Conservation (phyloP, 1,284 basidiomycete genomes). For the Phylloboletellus chloephorus region DNA sequence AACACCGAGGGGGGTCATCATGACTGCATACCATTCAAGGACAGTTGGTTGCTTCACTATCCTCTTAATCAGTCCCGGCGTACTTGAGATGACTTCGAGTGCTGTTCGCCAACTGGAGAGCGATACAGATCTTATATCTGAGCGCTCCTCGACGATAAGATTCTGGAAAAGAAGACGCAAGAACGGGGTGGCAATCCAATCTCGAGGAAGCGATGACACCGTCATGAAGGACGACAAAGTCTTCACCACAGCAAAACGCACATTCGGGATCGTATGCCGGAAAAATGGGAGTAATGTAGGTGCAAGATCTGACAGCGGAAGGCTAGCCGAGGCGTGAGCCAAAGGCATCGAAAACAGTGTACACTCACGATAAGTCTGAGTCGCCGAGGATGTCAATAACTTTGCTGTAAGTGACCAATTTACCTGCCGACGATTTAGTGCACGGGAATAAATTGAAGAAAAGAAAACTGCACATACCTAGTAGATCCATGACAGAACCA, state of each 20-base stretch:
- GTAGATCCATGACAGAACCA: constrained; percentile 94
- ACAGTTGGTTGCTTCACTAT: constrained; percentile 50
- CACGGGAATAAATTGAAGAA: background rate
- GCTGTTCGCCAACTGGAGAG: constrained; percentile 77
- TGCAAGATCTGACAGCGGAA: constrained; percentile 74
- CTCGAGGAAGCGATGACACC: constrained; percentile 67
- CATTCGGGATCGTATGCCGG: constrained; percentile 92
- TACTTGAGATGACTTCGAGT: constrained; percentile 49
- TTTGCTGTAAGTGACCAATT: constrained; percentile 74
- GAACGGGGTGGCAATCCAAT: constrained; percentile 80
- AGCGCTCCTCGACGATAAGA: constrained; percentile 86
- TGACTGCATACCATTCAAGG: constrained; percentile 79
- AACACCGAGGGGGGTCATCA: constrained; percentile 89
- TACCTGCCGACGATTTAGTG: constrained; percentile 43
- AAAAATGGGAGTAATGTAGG: constrained; percentile 94
- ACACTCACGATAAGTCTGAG: constrained; percentile 59
- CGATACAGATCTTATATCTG: constrained; percentile 79
- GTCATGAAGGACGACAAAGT: constrained; percentile 85
- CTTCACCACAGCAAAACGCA: constrained; percentile 90
- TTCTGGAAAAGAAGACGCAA: constrained; percentile 92
- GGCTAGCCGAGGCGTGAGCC: constrained; percentile 39
- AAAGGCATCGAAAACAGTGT: constrained; percentile 6
- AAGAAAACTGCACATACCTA: constrained; percentile 49
- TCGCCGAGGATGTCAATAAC: constrained; percentile 76
- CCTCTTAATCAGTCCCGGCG: constrained; percentile 45